These are phyloP conservation scores for Nakaseomyces sp. DNA, from an alignment of 1,139 yeast genomes.

Conservation along the genomic window DNA sequence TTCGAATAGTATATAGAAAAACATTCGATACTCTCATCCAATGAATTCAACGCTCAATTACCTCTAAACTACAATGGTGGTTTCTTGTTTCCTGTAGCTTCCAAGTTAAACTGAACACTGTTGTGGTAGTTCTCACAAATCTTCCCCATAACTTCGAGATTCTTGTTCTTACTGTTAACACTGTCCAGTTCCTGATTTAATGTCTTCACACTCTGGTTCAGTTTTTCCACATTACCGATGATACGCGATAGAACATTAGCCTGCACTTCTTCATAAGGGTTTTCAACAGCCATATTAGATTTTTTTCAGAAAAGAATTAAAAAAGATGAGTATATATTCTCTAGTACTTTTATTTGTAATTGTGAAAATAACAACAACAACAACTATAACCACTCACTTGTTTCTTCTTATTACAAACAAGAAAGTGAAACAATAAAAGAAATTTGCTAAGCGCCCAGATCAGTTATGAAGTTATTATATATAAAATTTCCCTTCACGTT, in stretches of 20 bases:
- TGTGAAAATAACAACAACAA: too few relatives aligned
- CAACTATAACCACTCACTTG: too few relatives aligned
- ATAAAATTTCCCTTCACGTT: too few relatives aligned
- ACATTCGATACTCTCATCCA: too few relatives aligned
- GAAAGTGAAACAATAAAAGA: too few relatives aligned
- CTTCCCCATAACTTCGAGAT: conserved; percentile 64
- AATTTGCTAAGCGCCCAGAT: too few relatives aligned
- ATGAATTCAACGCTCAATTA: too few relatives aligned
- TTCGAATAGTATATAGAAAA: background rate
- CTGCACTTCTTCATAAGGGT: conserved; percentile 84
- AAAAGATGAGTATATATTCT: too few relatives aligned
- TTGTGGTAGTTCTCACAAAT: conserved; percentile 77
- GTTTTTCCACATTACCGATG: conserved; percentile 64
- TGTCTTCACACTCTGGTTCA: conserved; percentile 61
- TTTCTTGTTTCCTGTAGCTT: conserved; percentile 57
- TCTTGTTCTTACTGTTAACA: conserved; percentile 55
- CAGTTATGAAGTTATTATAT: too few relatives aligned
- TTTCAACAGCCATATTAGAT: conserved; percentile 49
- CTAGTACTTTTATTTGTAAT: too few relatives aligned
- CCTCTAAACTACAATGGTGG: conserved; percentile 35
- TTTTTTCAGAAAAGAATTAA: too few relatives aligned
- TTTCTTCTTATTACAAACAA: too few relatives aligned
- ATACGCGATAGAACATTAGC: conserved; percentile 70
- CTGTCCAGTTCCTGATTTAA: conserved; percentile 39
- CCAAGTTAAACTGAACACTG: conserved; percentile 62